Evolutionary conservation across 169 alveolate species (phyloP).

Genomic region (Plasmodium vinckei): DNA sequence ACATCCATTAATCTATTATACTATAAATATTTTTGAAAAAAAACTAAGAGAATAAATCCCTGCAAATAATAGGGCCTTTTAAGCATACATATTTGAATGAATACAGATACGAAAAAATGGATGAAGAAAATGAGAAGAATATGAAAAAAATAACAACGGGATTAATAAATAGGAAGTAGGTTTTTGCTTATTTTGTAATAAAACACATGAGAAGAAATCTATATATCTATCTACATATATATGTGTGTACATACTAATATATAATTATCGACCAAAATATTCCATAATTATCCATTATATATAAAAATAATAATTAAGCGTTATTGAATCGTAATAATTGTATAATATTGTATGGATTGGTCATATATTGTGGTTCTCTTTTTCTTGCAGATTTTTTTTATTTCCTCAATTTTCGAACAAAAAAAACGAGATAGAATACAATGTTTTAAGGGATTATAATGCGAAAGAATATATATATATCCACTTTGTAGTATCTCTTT

Average conservation of each 20-base stretch:
- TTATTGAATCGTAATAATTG: no score
- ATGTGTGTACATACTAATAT: no score
- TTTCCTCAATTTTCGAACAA: slow-evolving; percentile 50
- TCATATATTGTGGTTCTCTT: neutral
- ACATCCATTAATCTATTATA: no score
- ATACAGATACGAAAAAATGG: slow-evolving; percentile 49
- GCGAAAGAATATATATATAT: slow-evolving; percentile 63
- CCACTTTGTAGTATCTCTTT: slow-evolving; percentile 43
- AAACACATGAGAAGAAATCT: neutral
- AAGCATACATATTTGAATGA: slow-evolving; percentile 29
- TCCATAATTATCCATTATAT: neutral
- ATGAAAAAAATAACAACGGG: slow-evolving; percentile 12
- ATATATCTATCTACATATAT: no score
- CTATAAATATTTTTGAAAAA: neutral
- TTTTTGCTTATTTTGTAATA: neutral
- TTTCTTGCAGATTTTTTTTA: slow-evolving; percentile 22
- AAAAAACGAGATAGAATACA: slow-evolving; percentile 64
- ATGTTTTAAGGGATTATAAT: slow-evolving; percentile 35
- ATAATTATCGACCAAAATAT: neutral
- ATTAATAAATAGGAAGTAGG: slow-evolving; percentile 52
- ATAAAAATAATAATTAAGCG: neutral
- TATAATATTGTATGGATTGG: no score
- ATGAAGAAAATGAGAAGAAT: slow-evolving; percentile 41
- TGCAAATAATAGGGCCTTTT: neutral
- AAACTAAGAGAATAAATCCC: neutral